These are phyloP conservation scores for Pyrus hybrid DNA, from an alignment of 331 rosid genomes.

Conservation along the genomic window DNA sequence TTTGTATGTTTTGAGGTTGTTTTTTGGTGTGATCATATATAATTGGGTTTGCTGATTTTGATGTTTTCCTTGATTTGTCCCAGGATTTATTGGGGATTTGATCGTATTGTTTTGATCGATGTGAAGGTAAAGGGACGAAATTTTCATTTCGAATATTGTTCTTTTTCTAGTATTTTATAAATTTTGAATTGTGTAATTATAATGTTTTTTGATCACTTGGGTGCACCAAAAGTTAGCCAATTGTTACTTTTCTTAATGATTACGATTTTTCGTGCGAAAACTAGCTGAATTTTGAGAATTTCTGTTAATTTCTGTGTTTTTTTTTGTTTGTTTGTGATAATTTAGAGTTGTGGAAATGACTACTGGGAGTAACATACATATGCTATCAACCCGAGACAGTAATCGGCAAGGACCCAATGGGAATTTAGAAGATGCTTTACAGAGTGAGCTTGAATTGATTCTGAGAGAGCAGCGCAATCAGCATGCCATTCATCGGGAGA, in stretches of 20 bases:
- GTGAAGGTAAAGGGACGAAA: slow-evolving; percentile 42
- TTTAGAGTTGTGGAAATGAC: slow-evolving; percentile 48
- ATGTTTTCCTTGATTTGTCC: slow-evolving; percentile 7
- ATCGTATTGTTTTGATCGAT: slow-evolving; percentile 24
- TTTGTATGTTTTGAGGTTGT: background rate
- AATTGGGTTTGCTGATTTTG: background rate
- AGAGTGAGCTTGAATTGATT: slow-evolving; percentile 71
- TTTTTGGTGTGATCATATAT: background rate
- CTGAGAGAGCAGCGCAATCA: slow-evolving; percentile 60
- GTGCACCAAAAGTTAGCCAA: background rate
- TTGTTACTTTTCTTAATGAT: background rate
- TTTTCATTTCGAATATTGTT: slow-evolving; percentile 13
- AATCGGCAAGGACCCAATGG: slow-evolving; percentile 32
- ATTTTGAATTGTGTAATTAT: background rate
- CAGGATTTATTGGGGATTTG: slow-evolving; percentile 24
- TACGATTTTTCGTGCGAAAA: background rate
- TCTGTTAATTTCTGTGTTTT: background rate
- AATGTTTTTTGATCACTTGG: background rate
- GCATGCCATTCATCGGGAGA: slow-evolving; percentile 38
- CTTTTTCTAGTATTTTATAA: background rate
- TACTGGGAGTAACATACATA: slow-evolving; percentile 44
- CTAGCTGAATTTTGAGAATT: background rate
- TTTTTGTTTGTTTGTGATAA: slow-evolving; percentile 6
- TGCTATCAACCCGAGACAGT: slow-evolving; percentile 20
- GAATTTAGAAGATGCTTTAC: slow-evolving; percentile 55